Conservation (phyloP, 306 rosid species). For the Cucurbita moschata region DNA sequence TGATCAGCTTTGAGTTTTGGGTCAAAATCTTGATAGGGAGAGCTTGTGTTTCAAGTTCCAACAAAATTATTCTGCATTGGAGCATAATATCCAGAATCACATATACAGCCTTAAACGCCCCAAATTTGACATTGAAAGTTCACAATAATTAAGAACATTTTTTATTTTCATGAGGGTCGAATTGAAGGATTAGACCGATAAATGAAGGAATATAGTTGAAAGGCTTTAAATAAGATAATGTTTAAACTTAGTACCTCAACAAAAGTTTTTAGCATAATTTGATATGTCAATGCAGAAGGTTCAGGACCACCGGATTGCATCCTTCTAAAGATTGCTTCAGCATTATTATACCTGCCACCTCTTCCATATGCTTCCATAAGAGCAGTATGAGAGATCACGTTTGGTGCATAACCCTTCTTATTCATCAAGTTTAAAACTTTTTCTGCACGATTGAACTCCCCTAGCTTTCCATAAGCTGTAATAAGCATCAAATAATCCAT, state of each 20-base stretch:
- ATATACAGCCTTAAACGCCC: background rate
- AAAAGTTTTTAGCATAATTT: constrained; percentile 66
- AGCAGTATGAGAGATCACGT: constrained; percentile 76
- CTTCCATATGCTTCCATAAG: constrained; percentile 97
- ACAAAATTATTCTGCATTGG: background rate
- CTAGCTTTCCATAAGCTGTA: constrained; percentile 85
- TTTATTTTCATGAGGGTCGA: background rate
- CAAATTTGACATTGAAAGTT: background rate
- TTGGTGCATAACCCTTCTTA: constrained; percentile 55
- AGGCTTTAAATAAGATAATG: background rate
- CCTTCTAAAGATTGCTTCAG: constrained; percentile 88
- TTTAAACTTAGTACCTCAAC: constrained; percentile 41
- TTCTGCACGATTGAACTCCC: constrained; percentile 68
- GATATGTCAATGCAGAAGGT: constrained; percentile 84
- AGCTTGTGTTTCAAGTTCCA: background rate
- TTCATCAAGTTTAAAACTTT: constrained; percentile 54
- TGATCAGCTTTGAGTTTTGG: background rate
- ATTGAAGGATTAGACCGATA: background rate
- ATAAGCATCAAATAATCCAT: constrained; percentile 88
- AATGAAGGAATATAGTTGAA: background rate
- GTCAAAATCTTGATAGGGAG: background rate
- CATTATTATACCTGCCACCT: constrained; percentile 59
- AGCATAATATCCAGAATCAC: background rate
- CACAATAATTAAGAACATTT: background rate
- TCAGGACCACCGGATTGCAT: constrained; percentile 82